phyloP scores from a whole-genome alignment of 2,329 filamentous ascomycete genomes.

The Rhynchosporium secalis region DNA sequence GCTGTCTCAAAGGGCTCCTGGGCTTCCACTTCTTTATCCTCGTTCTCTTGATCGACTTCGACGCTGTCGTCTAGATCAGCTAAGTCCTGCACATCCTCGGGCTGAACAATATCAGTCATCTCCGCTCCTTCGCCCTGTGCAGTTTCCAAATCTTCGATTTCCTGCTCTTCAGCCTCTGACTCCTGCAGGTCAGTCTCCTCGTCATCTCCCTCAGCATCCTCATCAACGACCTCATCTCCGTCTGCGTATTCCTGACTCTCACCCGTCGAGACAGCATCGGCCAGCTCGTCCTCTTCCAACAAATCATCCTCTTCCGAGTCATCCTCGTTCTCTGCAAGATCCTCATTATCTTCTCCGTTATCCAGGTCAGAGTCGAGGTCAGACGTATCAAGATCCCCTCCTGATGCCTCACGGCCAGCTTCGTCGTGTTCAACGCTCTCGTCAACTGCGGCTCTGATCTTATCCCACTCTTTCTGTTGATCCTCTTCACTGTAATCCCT shows the following conservation, averaged over 20 bases:
- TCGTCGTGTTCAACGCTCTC: conserved; percentile 38
- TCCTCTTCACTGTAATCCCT: conserved; percentile 25
- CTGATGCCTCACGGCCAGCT: conserved; percentile 26
- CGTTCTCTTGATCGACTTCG: neutral
- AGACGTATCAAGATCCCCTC: conserved; percentile 17
- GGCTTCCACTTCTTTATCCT: neutral
- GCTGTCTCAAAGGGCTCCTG: neutral
- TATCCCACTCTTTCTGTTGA: conserved; percentile 36
- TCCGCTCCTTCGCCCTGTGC: neutral
- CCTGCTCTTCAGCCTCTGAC: neutral
- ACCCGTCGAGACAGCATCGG: neutral
- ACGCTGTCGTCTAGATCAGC: neutral
- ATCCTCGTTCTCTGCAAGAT: conserved; percentile 12
- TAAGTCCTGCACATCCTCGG: neutral
- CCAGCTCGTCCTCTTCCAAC: neutral
- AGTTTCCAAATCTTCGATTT: no score
- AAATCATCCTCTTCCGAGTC: conserved; percentile 20
- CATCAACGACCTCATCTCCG: conserved; percentile 12
- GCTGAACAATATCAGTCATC: neutral
- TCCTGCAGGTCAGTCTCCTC: conserved; percentile 4
- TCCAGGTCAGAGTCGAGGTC: neutral
- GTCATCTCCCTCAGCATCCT: conserved; percentile 7
- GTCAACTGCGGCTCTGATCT: conserved; percentile 39
- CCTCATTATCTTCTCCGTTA: conserved; percentile 16
- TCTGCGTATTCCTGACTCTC: neutral